Evolutionary conservation across 306 rosid species (phyloP).

Genomic region (Prunus mongolica): DNA sequence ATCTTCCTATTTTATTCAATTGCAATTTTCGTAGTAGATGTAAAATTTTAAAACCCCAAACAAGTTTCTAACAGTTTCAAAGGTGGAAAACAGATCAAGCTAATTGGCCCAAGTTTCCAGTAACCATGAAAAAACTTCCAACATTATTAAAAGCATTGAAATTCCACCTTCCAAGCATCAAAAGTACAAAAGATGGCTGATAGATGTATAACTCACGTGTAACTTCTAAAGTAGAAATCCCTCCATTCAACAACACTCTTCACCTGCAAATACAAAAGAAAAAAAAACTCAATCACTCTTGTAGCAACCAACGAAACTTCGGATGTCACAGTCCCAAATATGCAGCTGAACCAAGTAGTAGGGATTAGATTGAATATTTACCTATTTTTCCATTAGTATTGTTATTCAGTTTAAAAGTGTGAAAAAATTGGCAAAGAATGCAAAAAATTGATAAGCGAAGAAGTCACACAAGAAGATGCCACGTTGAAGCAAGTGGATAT

Average conservation of each 20-base stretch:
- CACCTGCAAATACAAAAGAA: conserved; percentile 44
- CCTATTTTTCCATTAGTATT: not conserved
- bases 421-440: not conserved
- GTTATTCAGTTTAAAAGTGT: not conserved
- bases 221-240: conserved; percentile 67
- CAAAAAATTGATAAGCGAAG: not conserved
- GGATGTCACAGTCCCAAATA: not conserved
- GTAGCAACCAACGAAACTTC: not conserved
- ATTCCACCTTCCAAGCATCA: conserved; percentile 3
- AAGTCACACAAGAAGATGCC: not conserved
- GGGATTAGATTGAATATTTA: not conserved
- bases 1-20: not conserved
- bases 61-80: not conserved
- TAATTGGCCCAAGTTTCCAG: not conserved
- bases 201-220: conserved; percentile 59
- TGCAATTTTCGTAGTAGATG: not conserved
- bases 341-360: not conserved
- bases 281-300: not conserved
- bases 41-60: not conserved
- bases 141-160: conserved; percentile 4
- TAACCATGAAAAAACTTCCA: not conserved
- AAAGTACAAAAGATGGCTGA: conserved; percentile 10
- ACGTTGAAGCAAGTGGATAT: not conserved
- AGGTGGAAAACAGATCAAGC: not conserved
- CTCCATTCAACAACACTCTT: conserved; percentile 94